Evolutionary conservation across 768 basidiomycete species (phyloP), one percentile per base, ranked within the genome.

Genomic region (Russula brevipes): DNA sequence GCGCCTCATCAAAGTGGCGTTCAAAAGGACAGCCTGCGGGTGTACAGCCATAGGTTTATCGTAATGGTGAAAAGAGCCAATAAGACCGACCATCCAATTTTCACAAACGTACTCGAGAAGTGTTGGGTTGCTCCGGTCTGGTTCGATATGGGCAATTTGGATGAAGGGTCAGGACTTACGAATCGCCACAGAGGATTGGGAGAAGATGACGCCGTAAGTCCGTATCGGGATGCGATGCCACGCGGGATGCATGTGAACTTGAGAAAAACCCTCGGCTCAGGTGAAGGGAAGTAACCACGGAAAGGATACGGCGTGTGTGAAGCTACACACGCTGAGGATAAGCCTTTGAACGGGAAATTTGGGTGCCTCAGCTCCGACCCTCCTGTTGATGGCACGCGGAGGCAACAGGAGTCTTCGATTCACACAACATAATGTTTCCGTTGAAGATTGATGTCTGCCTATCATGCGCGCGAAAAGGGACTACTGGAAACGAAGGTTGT

Each of bases 301-400:
- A 41, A 46, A 35, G 42, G 51, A 53, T 24, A 59, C 45, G 11
- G 46, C 52, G 44, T 45, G 16, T 30, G 57, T 51, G 44, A 63
- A 24, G 47, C 54, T 30, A 53, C 24, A 45, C 35, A 52, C 30
- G 35, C 41, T 31, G 42, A 46, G 8, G 38, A 36, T 35, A n/a
- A 33, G 44, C 31, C 41, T 45, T 62, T 38, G 44, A 30, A 35
- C 6, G 42, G 38, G 31, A 17, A 19, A 10, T 16, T 17, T n/a
- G 19, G 31, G 33, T 7, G 19, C 7, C 56, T 39, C 35, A 19
- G 42, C 31, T 45, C 51, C 53, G 36, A 54, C 36, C 19, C 47
- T 24, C 35, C 38, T 31, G 41, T 41, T 39, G 36, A n/a, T 14
- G 45, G 53, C 36, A 30, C 38, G 8, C 41, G 45, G 11, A 2